Conservation (phyloP, 1,284 basidiomycete species). For the Omphalotus olearius region DNA sequence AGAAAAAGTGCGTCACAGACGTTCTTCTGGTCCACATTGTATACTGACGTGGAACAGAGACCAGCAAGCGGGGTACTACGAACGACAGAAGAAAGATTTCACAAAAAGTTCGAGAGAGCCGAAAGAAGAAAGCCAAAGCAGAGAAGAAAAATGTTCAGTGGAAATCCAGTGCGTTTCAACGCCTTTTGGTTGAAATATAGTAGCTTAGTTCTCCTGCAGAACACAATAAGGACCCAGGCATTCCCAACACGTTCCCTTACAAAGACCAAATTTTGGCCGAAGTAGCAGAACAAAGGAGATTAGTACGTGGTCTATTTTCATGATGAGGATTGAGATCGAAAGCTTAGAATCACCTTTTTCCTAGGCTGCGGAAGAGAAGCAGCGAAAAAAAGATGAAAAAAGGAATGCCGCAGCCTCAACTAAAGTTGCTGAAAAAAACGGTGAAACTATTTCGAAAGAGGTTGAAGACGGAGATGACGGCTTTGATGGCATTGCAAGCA, state of each 20-base stretch:
- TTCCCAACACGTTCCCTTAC: slow-evolving; percentile 96
- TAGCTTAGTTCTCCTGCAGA: slow-evolving; percentile 31
- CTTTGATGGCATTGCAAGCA: slow-evolving; percentile 38
- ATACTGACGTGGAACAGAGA: slow-evolving; percentile 50
- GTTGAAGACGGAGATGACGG: slow-evolving; percentile 29
- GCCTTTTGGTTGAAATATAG: neutral
- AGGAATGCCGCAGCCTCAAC: slow-evolving; percentile 35
- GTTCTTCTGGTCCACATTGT: neutral
- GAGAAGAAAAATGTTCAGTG: slow-evolving; percentile 85
- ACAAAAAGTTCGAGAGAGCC: slow-evolving; percentile 76
- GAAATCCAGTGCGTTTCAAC: slow-evolving; percentile 77
- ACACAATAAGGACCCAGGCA: slow-evolving; percentile 87
- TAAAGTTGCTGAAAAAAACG: slow-evolving; percentile 24
- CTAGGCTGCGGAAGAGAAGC: slow-evolving; percentile 68
- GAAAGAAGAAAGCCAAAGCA: slow-evolving; percentile 74
- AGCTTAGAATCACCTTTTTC: neutral
- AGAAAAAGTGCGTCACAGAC: slow-evolving; percentile 47
- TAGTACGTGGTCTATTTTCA: slow-evolving; percentile 40
- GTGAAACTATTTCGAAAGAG: slow-evolving; percentile 26
- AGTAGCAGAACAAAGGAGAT: slow-evolving; percentile 73
- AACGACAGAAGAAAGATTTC: slow-evolving; percentile 75
- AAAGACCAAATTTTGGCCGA: slow-evolving; percentile 97
- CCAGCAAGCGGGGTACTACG: slow-evolving; percentile 75
- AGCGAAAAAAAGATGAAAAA: slow-evolving; percentile 58
- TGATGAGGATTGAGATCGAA: neutral